Evolutionary conservation across 495 filamentous ascomycete species (phyloP).

Genomic region (Annulohypoxylon stygium): DNA sequence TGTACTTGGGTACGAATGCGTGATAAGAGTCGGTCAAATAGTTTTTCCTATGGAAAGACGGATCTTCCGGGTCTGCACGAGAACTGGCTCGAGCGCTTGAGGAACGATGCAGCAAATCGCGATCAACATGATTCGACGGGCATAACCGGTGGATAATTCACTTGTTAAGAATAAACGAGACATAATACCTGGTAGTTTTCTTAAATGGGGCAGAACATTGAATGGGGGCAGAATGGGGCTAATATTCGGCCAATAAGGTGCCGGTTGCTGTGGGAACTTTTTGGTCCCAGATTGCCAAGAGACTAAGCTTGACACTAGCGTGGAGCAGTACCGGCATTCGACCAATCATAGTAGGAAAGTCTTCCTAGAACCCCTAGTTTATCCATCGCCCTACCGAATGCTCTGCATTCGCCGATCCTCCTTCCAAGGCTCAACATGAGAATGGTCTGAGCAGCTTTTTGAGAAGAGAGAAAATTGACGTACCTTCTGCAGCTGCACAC

Average conservation of each 20-base stretch:
- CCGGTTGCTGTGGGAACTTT: slow-evolving; percentile 35
- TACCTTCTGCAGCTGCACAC: slow-evolving; percentile 27
- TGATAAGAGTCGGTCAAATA: slow-evolving; percentile 19
- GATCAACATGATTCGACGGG: slow-evolving; percentile 37
- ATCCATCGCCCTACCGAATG: slow-evolving; percentile 39
- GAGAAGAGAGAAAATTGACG: slow-evolving; percentile 23
- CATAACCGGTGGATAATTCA: slow-evolving; percentile 43
- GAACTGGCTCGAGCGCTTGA: slow-evolving; percentile 2
- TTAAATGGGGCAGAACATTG: slow-evolving; percentile 7
- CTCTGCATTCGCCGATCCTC: slow-evolving; percentile 42
- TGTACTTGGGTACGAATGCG: not conserved
- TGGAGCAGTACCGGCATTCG: slow-evolving; percentile 21
- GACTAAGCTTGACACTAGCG: slow-evolving; percentile 26
- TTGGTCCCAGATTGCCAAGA: slow-evolving; percentile 42
- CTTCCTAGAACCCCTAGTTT: slow-evolving; percentile 21
- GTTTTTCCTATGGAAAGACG: slow-evolving; percentile 27
- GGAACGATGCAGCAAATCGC: slow-evolving; percentile 36
- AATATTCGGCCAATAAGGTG: slow-evolving; percentile 28
- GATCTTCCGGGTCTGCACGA: not conserved
- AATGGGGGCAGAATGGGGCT: not conserved
- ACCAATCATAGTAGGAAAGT: slow-evolving; percentile 30
- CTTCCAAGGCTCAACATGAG: slow-evolving; percentile 24
- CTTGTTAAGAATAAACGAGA: slow-evolving; percentile 29
- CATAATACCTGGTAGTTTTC: slow-evolving; percentile 3
- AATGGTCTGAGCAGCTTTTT: slow-evolving; percentile 39